phyloP scores from a whole-genome alignment of 2,329 filamentous ascomycete genomes.

The Neurospora crassa region DNA sequence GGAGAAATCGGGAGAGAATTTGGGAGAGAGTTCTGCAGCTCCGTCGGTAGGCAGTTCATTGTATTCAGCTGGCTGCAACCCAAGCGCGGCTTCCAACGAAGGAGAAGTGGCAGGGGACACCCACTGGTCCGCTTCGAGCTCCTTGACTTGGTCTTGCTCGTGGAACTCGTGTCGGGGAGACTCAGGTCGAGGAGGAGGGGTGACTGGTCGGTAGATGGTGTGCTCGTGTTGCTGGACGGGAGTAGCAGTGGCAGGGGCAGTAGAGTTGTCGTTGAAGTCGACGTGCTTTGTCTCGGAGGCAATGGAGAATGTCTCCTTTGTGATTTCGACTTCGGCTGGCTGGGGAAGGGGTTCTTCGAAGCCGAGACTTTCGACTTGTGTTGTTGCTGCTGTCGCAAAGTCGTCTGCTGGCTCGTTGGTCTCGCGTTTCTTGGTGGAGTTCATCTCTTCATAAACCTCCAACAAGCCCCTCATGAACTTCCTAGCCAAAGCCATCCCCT shows the following conservation, averaged over 20 bases:
- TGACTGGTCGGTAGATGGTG: background rate
- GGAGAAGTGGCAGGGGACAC: background rate
- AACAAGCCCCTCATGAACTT: constrained; percentile 7
- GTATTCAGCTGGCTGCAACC: background rate
- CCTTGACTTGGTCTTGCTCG: background rate
- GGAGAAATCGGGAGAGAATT: background rate
- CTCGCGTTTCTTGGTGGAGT: background rate
- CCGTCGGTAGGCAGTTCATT: background rate
- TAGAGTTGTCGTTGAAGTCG: background rate
- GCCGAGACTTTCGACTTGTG: background rate
- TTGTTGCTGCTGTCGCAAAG: background rate
- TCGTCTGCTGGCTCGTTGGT: background rate
- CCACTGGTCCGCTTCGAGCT: background rate
- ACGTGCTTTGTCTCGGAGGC: background rate
- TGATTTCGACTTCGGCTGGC: background rate
- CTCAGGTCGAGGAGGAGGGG: background rate
- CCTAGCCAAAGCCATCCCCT: constrained; percentile 3
- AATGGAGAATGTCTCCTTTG: background rate
- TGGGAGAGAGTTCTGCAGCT: background rate
- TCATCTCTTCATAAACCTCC: constrained; percentile 8
- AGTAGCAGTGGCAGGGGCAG: background rate
- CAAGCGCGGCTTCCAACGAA: background rate
- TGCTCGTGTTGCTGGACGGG: background rate
- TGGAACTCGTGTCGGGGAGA: background rate
- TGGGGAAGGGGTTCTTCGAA: background rate